Evolutionary conservation across 805 yeast genomes (phyloP).

Genomic region (Clavispora santaluciae): DNA sequence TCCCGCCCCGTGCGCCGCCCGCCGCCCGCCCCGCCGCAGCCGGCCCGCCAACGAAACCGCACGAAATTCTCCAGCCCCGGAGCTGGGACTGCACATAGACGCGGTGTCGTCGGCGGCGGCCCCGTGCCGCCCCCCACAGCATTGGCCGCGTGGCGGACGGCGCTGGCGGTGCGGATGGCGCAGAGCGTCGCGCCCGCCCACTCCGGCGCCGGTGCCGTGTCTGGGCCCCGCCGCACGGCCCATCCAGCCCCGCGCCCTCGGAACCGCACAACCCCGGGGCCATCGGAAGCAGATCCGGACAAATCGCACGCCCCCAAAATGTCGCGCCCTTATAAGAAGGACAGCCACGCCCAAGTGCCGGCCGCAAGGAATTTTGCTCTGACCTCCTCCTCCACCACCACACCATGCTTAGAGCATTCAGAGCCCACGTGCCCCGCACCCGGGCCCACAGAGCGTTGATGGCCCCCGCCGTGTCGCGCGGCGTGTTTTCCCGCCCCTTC

Average conservation of each 20-base stretch:
- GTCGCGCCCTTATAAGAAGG: conserved; percentile 4
- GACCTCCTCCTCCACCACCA: conserved; percentile 1
- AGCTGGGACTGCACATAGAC: no score
- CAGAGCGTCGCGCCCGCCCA: no score
- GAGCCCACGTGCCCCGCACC: conserved; percentile 32
- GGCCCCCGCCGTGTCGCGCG: conserved; percentile 6
- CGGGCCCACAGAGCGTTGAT: conserved; percentile 27
- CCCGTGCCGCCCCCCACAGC: no score
- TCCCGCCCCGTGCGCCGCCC: neutral
- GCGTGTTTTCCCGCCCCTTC: conserved; percentile 18
- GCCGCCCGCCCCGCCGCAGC: neutral
- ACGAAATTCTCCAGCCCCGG: no score
- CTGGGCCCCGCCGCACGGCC: no score
- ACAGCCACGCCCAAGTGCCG: neutral
- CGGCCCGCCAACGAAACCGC: no score
- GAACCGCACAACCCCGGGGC: conserved; percentile 8
- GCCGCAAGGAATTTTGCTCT: neutral
- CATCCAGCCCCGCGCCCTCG: conserved; percentile 1
- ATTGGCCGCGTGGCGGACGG: no score
- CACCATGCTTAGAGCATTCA: conserved; percentile 42
- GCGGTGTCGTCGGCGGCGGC: no score
- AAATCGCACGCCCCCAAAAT: conserved; percentile 11
- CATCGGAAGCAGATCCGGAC: conserved; percentile 10
- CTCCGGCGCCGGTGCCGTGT: no score
- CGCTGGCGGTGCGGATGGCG: no score